Evolutionary conservation across 176 grass and related monocot genomes (phyloP).

Genomic region (Melocanna baccifera): DNA sequence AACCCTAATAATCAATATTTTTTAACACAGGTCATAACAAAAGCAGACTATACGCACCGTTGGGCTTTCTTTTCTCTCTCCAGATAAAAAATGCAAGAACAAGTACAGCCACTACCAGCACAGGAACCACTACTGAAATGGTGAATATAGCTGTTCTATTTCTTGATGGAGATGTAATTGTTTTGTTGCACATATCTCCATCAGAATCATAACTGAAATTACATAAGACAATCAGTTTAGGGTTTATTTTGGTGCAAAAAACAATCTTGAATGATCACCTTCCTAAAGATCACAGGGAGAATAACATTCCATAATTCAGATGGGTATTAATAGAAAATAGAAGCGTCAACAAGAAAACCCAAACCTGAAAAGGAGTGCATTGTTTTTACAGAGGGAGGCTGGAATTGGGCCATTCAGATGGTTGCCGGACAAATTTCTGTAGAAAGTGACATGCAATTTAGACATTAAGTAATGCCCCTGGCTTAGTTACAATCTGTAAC

Average conservation of each 20-base stretch:
- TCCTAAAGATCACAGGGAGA: not conserved
- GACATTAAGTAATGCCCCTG: too few relatives aligned
- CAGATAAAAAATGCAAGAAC: not conserved
- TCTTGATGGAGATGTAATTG: not conserved
- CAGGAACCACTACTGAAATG: slow-evolving; percentile 3
- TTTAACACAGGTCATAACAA: not conserved
- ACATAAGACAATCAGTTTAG: not conserved
- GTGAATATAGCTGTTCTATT: not conserved
- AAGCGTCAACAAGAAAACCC: not conserved
- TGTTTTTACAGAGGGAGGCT: not conserved
- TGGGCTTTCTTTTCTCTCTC: not conserved
- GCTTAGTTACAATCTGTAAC: not conserved
- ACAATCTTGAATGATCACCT: not conserved
- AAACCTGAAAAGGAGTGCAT: not conserved
- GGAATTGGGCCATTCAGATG: slow-evolving; percentile 1
- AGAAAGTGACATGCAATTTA: not conserved
- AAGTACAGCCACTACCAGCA: not conserved
- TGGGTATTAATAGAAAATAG: not conserved
- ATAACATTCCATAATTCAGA: not conserved
- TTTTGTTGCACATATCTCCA: not conserved
- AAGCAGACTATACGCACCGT: not conserved
- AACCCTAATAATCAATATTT: not conserved
- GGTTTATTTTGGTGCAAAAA: not conserved
- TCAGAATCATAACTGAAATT: not conserved
- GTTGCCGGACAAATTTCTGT: slow-evolving; percentile 44